Evolutionary conservation across 2,329 filamentous ascomycete species (phyloP).

Genomic region (Neonectria faginata): DNA sequence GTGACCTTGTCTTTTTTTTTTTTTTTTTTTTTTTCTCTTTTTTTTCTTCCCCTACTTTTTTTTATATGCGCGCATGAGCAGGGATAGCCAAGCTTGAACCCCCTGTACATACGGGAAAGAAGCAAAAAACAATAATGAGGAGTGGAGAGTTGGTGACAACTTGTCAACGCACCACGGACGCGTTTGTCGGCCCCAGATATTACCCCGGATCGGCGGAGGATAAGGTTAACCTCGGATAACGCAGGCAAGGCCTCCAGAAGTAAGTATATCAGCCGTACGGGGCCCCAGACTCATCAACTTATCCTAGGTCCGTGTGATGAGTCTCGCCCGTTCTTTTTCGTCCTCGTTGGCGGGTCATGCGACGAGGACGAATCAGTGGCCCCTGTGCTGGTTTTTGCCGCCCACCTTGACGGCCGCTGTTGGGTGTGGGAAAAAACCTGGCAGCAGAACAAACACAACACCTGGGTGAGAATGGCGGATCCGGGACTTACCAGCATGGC

Average conservation of each 20-base stretch:
- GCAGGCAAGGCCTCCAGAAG: constrained; percentile 20
- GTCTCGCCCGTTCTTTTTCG: constrained; percentile 1
- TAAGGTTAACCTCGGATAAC: constrained; percentile 31
- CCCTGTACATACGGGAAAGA: background rate
- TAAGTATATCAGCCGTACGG: constrained; percentile 31
- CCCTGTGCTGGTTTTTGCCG: constrained; percentile 20
- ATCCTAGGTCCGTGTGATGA: constrained; percentile 13
- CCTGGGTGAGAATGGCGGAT: background rate
- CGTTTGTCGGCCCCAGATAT: constrained; percentile 15
- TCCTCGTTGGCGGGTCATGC: constrained; percentile 25
- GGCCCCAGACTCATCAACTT: constrained; percentile 30
- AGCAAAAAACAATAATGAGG: background rate
- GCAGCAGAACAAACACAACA: background rate
- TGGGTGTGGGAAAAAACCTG: background rate
- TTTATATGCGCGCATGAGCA: constrained; percentile 9
- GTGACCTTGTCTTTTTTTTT: background rate
- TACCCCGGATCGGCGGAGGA: constrained; percentile 35
- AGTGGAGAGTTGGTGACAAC: background rate
- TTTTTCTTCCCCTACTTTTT: background rate
- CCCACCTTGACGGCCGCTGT: background rate
- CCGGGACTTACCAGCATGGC: background rate
- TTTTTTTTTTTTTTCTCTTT: background rate
- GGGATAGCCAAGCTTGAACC: background rate
- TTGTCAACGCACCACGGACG: background rate
- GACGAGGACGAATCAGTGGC: constrained; percentile 20